Base-by-base conservation (phyloP, 2,329 filamentous ascomycete species). In the Lanzia echinophila region DNA sequence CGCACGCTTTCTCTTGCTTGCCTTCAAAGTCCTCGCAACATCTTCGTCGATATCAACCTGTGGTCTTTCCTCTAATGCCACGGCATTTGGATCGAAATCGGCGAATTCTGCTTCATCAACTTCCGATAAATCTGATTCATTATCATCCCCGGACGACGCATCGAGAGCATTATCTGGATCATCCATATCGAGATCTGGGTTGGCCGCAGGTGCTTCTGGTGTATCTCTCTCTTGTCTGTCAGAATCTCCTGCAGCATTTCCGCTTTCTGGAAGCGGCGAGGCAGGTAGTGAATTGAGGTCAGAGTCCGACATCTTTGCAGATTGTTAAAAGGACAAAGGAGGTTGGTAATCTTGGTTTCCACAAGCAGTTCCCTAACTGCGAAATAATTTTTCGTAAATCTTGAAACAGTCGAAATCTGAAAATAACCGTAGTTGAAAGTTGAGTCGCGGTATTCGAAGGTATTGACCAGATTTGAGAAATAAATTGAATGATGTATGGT, bases 41-140 rank as follows among this genome's bases (percentile, higher is more conserved):
- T 85, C 82, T 63, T 86, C 83, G 62, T 86, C 83, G 58, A 86
- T 85, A 28, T 82, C 79, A n/a, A 84, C 75, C 1, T 53, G 36
- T 3, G 82, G 82, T 22, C 79, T 75, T 65, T 84, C 78, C 65
- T 84, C 81, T 38, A 84, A 78, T 47, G 82, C 80, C 56, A 81
- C 81, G 6, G 78, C 81, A 42, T 79, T 75, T 10, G 82, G 79
- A 59, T 87, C 83, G 69, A 86, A 87, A 58, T 87, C 82, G 59
- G 81, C 82, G 58, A 88, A 84, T 63, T 87, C 80, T 52, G 84
- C 78, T 63, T 86, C 84, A 63, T 87, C 84, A 58, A 86, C 81
- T 65, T 87, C 84, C 20, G 83, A 86, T 1, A 87, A 76, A 38
- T 84, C 81, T 7, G 67, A 65, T 46, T 74, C 73, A 44, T 75